Evolutionary conservation across 768 basidiomycete genomes (phyloP).

Genomic region (Boletus fagicola): DNA sequence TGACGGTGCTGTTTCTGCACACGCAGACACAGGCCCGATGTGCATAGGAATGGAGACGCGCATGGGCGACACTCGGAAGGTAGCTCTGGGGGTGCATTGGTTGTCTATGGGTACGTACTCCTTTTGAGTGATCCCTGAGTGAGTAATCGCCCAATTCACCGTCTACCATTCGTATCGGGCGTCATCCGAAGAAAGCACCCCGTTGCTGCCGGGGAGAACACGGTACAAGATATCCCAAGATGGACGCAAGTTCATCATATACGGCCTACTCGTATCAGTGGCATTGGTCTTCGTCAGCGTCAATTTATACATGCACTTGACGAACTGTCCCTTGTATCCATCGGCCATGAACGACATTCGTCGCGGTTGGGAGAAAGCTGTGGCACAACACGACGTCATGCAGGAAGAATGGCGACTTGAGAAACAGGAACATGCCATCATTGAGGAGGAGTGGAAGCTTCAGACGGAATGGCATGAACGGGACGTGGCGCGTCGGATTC

Average conservation of each 20-base stretch:
- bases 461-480: background rate
- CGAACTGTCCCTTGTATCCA: conserved; percentile 12
- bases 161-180: background rate
- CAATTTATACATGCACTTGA: conserved; percentile 6
- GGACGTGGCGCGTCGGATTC: background rate
- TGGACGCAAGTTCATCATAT: background rate
- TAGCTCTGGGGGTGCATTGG: background rate
- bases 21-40: background rate
- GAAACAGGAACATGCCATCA: background rate
- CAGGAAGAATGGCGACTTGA: conserved; percentile 11
- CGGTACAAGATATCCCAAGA: background rate
- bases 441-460: background rate
- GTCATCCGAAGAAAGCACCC: conserved; percentile 4
- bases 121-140: no score
- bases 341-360: conserved; percentile 7
- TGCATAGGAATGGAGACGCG: background rate
- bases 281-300: background rate
- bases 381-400: background rate
- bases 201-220: conserved; percentile 7
- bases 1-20: background rate
- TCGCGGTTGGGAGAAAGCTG: conserved; percentile 11
- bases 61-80: background rate
- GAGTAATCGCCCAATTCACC: background rate
- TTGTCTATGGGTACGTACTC: background rate
- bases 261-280: background rate